Base-by-base conservation (phyloP, 441 rosid genomes). In the Syzygium syzygioides region DNA sequence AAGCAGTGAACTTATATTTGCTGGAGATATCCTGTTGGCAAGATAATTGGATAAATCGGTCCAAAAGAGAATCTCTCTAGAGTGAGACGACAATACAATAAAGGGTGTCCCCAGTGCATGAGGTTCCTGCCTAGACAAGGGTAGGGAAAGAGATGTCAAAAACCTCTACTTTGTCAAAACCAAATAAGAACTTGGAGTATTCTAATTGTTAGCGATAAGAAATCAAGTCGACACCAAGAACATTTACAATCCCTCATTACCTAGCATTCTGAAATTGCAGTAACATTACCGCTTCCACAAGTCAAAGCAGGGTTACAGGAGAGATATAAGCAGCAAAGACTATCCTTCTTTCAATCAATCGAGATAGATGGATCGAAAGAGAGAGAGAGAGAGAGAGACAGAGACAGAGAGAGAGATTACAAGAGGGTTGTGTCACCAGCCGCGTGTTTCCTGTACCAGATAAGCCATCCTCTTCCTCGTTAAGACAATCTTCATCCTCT, bases 401-500 rank as follows among this genome's bases (percentile, higher is more conserved):
- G n/a, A n/a, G n/a, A n/a, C n/a, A n/a, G n/a, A 79, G 34, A 62
- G 62, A 89, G 88, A 87, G 91, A 95, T 94, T 93, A 97, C 99
- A 97, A 55, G 99, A 95, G n/a, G 99, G 99, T 89, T 97, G 99
- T 55, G 97, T 91, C 92, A 98, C 87, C 94, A 98, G 90, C 88
- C 99, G 92, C 0, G 99, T 98, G 94, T 94, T 97, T 91, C 98
- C 98, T 80, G 97, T 87, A 89, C 95, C 97, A 88, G 95, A 89
- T 89, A 95, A 92, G 86, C 96, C 96, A 91, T 92, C 99, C 93
- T 97, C 99, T 91, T 96, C 99, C 91, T 97, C 99, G 95, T 98
- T 98, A 19, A 97, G 90, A 89, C 89, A 98, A 90, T 98, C 99
- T 90, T 98, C 99, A 91, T 97, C 99, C 92, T 97, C 99, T 93